Conservation (phyloP, 169 alveolate genomes). For the Cyclospora cayetanensis region DNA sequence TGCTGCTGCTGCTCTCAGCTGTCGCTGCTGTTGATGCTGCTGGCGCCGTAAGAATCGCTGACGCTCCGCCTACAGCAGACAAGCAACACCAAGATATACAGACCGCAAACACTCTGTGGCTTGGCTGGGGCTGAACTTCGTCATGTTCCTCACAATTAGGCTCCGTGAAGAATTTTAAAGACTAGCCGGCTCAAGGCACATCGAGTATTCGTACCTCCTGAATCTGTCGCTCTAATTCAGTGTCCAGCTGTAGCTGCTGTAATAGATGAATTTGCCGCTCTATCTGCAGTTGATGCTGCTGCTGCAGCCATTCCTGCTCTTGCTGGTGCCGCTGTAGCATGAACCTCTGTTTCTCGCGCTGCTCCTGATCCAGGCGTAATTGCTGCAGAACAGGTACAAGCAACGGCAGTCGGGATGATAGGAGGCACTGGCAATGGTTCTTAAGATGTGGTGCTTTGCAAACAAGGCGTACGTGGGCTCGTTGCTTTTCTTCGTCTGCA, state of each 20-base stretch:
- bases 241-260: background rate
- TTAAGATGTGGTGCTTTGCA: background rate
- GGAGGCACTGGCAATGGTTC: background rate
- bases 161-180: too few species aligned
- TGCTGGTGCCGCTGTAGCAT: background rate
- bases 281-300: background rate
- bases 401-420: background rate
- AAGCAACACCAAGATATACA: background rate
- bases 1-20: constrained; percentile 19
- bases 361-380: background rate
- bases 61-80: background rate
- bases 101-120: background rate
- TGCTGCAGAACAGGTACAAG: background rate
- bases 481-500: background rate
- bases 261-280: background rate
- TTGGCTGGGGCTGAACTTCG: too few species aligned
- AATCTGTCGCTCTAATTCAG: background rate
- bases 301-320: background rate
- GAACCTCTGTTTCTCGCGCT: background rate
- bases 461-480: background rate
- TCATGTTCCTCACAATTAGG: too few species aligned
- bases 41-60: background rate
- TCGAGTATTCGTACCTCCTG: background rate
- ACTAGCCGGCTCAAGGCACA: background rate
- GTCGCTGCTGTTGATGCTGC: constrained; percentile 6